A percentile compares a stretch with the other conserved stretches of the same genome.
Conservation (phyloP, 192 early-diverging fungal species). For the Podila clonocystis region DNA sequence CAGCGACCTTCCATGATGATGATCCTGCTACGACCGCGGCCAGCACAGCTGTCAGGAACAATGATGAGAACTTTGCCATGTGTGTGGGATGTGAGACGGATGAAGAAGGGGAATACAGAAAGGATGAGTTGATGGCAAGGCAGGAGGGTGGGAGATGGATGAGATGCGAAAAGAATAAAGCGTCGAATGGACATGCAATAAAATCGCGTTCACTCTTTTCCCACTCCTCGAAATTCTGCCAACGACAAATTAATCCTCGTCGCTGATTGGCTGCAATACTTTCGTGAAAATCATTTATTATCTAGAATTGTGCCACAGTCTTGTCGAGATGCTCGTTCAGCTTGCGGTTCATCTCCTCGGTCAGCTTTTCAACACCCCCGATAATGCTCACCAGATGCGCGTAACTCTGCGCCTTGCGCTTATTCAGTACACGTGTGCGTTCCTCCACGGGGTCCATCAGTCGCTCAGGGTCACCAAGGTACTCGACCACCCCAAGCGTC, state of each 20-base stretch:
- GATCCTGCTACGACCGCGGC: conserved; percentile 33
- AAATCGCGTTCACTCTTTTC: neutral
- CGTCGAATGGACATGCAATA: neutral
- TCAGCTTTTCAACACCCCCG: no score
- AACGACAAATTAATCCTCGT: neutral
- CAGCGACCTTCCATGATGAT: conserved; percentile 25
- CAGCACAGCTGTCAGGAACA: conserved; percentile 29
- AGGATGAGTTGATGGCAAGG: neutral
- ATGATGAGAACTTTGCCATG: conserved; percentile 42
- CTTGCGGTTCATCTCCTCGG: no score
- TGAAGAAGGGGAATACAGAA: neutral
- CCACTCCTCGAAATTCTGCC: neutral
- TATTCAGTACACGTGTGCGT: neutral
- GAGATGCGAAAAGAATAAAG: neutral
- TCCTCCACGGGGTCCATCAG: neutral
- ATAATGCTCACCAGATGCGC: no score
- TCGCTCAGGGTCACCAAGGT: neutral
- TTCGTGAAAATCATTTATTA: no score
- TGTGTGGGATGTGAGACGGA: neutral
- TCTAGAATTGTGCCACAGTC: no score
- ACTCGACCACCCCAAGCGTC: neutral
- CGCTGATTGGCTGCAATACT: neutral
- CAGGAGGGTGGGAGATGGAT: neutral
- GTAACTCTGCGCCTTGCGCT: neutral
- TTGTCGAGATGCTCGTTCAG: no score